Percentiles rank a stretch among this genome's conserved stretches.
These are phyloP conservation scores for Picea abies DNA, from an alignment of 83 land plant species.

Conservation along the genomic window DNA sequence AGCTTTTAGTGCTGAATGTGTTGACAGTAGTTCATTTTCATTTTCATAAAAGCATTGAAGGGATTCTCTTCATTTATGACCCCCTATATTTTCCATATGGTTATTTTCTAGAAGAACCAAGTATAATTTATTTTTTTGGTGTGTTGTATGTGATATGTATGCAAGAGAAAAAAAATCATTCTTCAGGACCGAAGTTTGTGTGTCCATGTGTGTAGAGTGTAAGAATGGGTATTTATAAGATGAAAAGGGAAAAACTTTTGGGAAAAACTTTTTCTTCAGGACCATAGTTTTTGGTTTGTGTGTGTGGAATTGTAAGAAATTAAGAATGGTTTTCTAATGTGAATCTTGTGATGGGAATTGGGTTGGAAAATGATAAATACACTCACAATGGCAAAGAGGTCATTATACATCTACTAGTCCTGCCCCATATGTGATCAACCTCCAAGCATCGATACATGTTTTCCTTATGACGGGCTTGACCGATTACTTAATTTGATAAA, in stretches of 20 bases:
- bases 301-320: neutral
- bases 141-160: neutral
- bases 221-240: too few species aligned
- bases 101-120: neutral
- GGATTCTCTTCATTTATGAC: neutral
- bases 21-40: neutral
- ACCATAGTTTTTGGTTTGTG: neutral
- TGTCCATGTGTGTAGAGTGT: too few species aligned
- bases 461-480: neutral
- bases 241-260: too few species aligned
- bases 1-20: neutral
- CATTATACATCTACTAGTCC: neutral
- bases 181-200: too few species aligned
- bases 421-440: neutral
- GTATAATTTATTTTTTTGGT: neutral
- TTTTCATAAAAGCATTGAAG: neutral
- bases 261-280: neutral
- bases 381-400: neutral
- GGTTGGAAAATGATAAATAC: neutral
- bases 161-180: neutral
- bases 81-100: neutral
- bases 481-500: constrained; percentile 4
- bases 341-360: neutral
- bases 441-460: neutral
- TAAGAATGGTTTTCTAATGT: neutral